Evolutionary conservation across 306 rosid genomes (phyloP), one percentile per base, ranked within the genome.

Genomic region (Fragaria vesca): DNA sequence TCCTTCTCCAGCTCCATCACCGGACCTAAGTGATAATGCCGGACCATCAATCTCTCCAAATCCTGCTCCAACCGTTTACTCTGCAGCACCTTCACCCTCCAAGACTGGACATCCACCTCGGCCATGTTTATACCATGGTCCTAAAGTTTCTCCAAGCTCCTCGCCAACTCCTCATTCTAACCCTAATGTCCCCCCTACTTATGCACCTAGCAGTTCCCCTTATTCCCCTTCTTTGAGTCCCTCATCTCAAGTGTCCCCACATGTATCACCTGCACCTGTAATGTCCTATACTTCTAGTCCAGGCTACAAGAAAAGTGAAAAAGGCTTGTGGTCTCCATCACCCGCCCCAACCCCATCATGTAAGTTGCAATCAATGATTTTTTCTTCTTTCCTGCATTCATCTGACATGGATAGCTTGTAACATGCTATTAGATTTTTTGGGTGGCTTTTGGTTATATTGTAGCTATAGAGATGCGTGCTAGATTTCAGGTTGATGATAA

Each of bases 1-100:
- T 82, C 84, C 94, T 66, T 83, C 97, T 73, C 98, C 94, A 18
- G 90, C 91, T 70, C 96, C 98, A 65, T 83, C 94, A 38, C 92
- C 92, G 12, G 83, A 77, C 70, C 81, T 89, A 15, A 65, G 69
- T 34, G 69, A 63, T 13, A 13, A 16, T 63, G 69, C 69, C 6
- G 69, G 38, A 65, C 69, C 69, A 75, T 80, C 83, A 20, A 10
- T 67, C 74, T 81, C 89, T 47, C 95, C 87, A 40, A 76, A 66
- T 54, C 80, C 16, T 45, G 81, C 88, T 72, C 83, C 94, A 61
- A 52, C 80, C n/a, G 55, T 63, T 24, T 40, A 60, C 75, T 26
- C 88, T 75, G 87, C 85, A 21, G 72, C 63, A 55, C 77, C 88
- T 73, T 80, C 88, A 18, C 73, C 91, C 34, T 88, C 91, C 75